Evolutionary conservation across 192 early-diverging fungal genomes (phyloP).

Genomic region (Entomortierella chlamydospora): DNA sequence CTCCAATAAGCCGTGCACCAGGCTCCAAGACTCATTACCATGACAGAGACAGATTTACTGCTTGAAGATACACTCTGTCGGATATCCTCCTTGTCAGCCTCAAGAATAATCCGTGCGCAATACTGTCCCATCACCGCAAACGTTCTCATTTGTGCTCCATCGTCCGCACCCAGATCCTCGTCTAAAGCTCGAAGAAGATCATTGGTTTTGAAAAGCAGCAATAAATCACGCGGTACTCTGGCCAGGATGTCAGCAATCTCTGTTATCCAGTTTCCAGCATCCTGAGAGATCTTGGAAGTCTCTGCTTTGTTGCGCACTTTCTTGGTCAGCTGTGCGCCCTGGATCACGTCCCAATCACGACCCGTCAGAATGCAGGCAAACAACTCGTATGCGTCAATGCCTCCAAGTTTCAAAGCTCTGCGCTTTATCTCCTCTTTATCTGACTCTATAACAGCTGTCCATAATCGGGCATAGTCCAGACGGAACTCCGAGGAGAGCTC

Average conservation of each 20-base stretch:
- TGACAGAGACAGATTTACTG: not conserved
- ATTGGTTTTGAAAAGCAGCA: conserved; percentile 91
- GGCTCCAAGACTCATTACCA: conserved; percentile 4
- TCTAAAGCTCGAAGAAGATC: conserved; percentile 85
- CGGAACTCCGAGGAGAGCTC: conserved; percentile 75
- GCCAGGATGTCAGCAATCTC: conserved; percentile 86
- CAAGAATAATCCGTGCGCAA: conserved; percentile 28
- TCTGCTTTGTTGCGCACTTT: conserved; percentile 35
- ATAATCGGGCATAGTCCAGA: conserved; percentile 87
- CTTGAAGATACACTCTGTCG: not conserved
- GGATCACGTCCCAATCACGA: conserved; percentile 64
- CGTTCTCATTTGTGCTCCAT: conserved; percentile 33
- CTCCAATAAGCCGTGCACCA: conserved; percentile 30
- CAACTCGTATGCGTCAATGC: conserved; percentile 80
- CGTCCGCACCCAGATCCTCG: conserved; percentile 53
- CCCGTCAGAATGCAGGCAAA: conserved; percentile 92
- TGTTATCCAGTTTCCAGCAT: conserved; percentile 54
- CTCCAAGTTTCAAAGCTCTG: conserved; percentile 68
- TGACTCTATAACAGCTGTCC: conserved; percentile 82
- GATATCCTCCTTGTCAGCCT: conserved; percentile 23
- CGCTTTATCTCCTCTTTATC: conserved; percentile 75
- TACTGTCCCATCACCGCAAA: conserved; percentile 47
- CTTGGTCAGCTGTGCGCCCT: conserved; percentile 71
- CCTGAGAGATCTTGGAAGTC: conserved; percentile 25
- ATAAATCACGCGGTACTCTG: conserved; percentile 80